A percentile compares a stretch with the other conserved stretches of the same genome.
Evolutionary conservation across 2,329 filamentous ascomycete genomes (phyloP).

Genomic region (Colletotrichum simmondsii): DNA sequence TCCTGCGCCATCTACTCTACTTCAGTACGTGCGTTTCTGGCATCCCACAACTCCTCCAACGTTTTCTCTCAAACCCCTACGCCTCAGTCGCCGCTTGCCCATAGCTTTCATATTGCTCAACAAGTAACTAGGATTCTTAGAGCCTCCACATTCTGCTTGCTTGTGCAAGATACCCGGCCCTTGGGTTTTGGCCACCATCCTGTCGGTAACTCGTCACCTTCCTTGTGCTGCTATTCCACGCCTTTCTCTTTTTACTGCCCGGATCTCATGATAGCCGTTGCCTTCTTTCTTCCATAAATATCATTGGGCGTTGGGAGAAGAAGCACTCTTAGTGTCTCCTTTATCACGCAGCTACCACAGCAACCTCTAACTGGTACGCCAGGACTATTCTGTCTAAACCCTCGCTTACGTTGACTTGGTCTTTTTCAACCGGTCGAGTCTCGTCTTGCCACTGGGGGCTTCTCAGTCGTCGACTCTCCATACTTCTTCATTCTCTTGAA

Average conservation of each 20-base stretch:
- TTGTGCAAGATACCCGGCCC: conserved; percentile 10
- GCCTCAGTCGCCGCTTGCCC: conserved; percentile 1
- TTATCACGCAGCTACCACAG: conserved; percentile 1
- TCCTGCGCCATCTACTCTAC: background rate
- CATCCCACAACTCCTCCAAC: background rate
- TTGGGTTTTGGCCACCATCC: conserved; percentile 27
- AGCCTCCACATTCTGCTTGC: background rate
- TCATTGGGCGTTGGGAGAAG: conserved; percentile 12
- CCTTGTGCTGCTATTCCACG: background rate
- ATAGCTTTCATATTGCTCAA: conserved; percentile 20
- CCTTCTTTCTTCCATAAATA: conserved; percentile 18
- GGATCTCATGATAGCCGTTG: conserved; percentile 4
- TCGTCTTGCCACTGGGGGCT: background rate
- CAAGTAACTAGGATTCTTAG: conserved; percentile 1
- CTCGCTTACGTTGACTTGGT: background rate
- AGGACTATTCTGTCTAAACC: conserved; percentile 1
- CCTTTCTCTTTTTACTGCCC: background rate
- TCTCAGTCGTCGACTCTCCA: background rate
- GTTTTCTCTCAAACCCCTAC: background rate
- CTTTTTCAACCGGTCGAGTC: background rate
- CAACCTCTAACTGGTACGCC: conserved; percentile 18
- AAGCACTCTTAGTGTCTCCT: conserved; percentile 15
- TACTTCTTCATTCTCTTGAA: background rate
- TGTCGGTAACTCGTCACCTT: conserved; percentile 13
- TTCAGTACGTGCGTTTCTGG: background rate